phyloP scores from a whole-genome alignment of 805 yeast genomes.

The Yamadazyma sp. region DNA sequence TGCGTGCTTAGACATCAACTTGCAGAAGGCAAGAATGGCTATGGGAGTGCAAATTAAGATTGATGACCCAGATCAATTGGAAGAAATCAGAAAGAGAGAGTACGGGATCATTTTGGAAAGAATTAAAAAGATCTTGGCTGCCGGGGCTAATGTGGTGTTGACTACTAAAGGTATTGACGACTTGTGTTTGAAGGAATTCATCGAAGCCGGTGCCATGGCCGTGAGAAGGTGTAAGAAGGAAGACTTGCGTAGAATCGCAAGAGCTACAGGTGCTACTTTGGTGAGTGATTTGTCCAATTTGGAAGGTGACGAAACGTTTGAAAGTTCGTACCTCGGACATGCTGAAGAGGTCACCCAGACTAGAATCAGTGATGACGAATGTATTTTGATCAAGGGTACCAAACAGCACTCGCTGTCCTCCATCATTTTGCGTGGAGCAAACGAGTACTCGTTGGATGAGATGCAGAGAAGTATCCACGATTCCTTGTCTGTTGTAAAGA shows the following conservation, averaged over 20 bases:
- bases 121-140: constrained; percentile 71
- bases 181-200: constrained; percentile 84
- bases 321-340: constrained; percentile 75
- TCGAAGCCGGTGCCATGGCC: constrained; percentile 90
- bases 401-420: constrained; percentile 90
- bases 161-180: constrained; percentile 96
- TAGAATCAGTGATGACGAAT: constrained; percentile 92
- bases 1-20: constrained; percentile 86
- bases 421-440: constrained; percentile 91
- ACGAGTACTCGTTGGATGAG: constrained; percentile 93
- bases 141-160: constrained; percentile 91
- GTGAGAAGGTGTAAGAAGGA: constrained; percentile 97
- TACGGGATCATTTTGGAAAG: constrained; percentile 82
- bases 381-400: constrained; percentile 88
- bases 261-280: constrained; percentile 96
- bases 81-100: constrained; percentile 86
- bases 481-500: constrained; percentile 89
- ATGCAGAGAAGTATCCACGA: constrained; percentile 98
- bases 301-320: constrained; percentile 95
- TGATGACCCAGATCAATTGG: constrained; percentile 96
- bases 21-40: constrained; percentile 96
- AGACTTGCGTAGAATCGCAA: constrained; percentile 92
- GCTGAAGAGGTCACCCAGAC: constrained; percentile 93
- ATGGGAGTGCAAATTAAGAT: constrained; percentile 97
- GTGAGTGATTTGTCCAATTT: constrained; percentile 84